A percentile compares a stretch with the other conserved stretches of the same genome.
Evolutionary conservation across 331 rosid species (phyloP).

Genomic region (Telfairia occidentalis): DNA sequence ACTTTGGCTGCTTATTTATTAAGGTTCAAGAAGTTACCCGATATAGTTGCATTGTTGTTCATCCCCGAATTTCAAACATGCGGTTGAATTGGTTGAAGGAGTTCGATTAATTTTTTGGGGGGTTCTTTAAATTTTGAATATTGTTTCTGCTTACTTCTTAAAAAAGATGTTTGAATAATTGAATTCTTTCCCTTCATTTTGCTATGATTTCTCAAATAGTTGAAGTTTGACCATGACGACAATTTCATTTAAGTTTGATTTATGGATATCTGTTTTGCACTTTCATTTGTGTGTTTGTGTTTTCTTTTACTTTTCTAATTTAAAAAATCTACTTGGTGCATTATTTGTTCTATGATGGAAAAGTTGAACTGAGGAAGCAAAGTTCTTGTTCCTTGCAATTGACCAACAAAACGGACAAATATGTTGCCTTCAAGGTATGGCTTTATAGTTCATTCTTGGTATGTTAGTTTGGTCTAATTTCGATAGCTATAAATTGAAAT

Average conservation of each 20-base stretch:
- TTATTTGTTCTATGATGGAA: slow-evolving; percentile 2
- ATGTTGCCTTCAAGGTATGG: slow-evolving; percentile 51
- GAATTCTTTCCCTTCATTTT: background rate
- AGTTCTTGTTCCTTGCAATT: slow-evolving; percentile 78
- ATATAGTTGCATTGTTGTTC: background rate
- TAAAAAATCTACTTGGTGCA: background rate
- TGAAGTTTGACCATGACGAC: background rate
- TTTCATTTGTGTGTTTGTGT: background rate
- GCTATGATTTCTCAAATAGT: background rate
- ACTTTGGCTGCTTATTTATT: background rate
- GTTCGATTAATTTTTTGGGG: background rate
- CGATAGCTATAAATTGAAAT: background rate
- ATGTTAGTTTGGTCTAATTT: slow-evolving; percentile 2
- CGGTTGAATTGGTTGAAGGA: background rate
- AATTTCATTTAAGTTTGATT: background rate
- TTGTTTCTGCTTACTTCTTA: background rate
- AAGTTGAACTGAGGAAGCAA: slow-evolving; percentile 74
- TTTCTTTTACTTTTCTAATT: background rate
- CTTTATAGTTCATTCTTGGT: background rate
- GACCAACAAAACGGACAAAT: slow-evolving; percentile 56
- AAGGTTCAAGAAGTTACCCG: background rate
- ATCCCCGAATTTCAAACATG: background rate
- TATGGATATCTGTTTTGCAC: background rate
- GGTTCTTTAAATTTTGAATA: background rate
- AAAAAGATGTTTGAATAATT: background rate